These are phyloP conservation scores for Tilletia indica DNA, from an alignment of 1,284 basidiomycete species.

Conservation along the genomic window DNA sequence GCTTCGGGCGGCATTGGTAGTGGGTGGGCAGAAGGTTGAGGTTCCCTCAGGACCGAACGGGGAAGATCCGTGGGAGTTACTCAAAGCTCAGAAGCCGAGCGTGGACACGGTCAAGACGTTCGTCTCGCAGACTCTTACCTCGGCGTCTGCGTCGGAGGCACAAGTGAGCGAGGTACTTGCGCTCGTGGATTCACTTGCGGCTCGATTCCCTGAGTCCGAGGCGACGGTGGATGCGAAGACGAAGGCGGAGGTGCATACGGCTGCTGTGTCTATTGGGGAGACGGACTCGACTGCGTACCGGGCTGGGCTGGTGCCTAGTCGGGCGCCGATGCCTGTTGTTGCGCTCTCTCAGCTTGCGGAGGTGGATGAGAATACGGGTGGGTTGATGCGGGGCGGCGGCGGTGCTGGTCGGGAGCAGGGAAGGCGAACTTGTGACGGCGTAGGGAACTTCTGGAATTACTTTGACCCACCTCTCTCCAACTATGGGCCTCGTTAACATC, in stretches of 20 bases:
- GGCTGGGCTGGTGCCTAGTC: slow-evolving; percentile 61
- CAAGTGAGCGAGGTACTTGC: slow-evolving; percentile 62
- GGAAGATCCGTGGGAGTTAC: slow-evolving; percentile 55
- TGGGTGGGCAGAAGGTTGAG: slow-evolving; percentile 57
- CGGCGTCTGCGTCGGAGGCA: slow-evolving; percentile 57
- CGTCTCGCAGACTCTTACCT: slow-evolving; percentile 49
- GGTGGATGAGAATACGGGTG: slow-evolving; percentile 11
- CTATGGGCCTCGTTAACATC: too few species aligned
- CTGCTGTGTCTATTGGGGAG: slow-evolving; percentile 59
- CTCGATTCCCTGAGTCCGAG: slow-evolving; percentile 59
- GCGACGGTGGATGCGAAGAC: slow-evolving; percentile 56
- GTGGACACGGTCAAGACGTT: slow-evolving; percentile 46
- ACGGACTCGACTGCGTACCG: slow-evolving; percentile 73
- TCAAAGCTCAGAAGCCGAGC: slow-evolving; percentile 62
- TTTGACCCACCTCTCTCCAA: too few species aligned
- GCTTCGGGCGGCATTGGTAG: slow-evolving; percentile 65
- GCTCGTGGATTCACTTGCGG: slow-evolving; percentile 66
- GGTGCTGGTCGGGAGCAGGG: neutral
- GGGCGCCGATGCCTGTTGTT: slow-evolving; percentile 58
- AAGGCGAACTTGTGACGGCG: slow-evolving; percentile 11
- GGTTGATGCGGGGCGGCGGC: neutral
- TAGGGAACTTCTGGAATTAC: too few species aligned
- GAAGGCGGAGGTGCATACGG: slow-evolving; percentile 13
- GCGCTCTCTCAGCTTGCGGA: slow-evolving; percentile 25
- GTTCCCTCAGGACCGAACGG: slow-evolving; percentile 61